Conservation (phyloP, 1,284 basidiomycete species). For the Takashimella tepidaria region DNA sequence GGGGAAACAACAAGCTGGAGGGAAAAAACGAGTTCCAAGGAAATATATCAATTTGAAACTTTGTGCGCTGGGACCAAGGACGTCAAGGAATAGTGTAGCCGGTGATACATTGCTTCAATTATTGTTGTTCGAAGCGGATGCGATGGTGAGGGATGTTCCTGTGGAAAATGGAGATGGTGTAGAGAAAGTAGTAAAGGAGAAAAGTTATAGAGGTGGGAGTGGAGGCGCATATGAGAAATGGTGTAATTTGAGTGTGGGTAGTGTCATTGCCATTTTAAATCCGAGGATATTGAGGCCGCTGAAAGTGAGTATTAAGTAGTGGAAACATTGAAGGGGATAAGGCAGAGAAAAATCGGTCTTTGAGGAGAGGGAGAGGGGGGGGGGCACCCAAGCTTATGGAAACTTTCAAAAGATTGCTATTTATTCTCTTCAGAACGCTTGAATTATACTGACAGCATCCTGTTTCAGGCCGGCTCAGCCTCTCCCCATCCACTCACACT, state of each 20-base stretch:
- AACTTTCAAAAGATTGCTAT: neutral
- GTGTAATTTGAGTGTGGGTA: slow-evolving; percentile 77
- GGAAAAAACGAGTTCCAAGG: slow-evolving; percentile 23
- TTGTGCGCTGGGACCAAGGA: slow-evolving; percentile 54
- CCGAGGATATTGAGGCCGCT: slow-evolving; percentile 80
- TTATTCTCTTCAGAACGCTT: too few species aligned
- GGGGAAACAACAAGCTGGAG: slow-evolving; percentile 6
- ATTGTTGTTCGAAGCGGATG: slow-evolving; percentile 81
- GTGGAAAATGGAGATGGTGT: slow-evolving; percentile 47
- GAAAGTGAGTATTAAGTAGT: slow-evolving; percentile 54
- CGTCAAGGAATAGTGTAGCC: slow-evolving; percentile 60
- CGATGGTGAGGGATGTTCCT: slow-evolving; percentile 51
- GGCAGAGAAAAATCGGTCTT: too few species aligned
- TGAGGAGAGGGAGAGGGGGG: neutral
- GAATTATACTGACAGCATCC: neutral
- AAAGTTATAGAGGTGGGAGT: slow-evolving; percentile 77
- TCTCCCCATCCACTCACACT: slow-evolving; percentile 68
- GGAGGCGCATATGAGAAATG: slow-evolving; percentile 82
- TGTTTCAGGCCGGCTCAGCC: slow-evolving; percentile 17
- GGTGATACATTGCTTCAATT: slow-evolving; percentile 81
- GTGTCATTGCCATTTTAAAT: slow-evolving; percentile 83
- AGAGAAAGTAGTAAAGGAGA: slow-evolving; percentile 44
- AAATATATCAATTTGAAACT: slow-evolving; percentile 86
- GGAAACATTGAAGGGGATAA: too few species aligned
- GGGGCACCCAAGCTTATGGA: too few species aligned